Base-by-base conservation (phyloP, 148 eudicot genomes). In the Cornus suecica region DNA sequence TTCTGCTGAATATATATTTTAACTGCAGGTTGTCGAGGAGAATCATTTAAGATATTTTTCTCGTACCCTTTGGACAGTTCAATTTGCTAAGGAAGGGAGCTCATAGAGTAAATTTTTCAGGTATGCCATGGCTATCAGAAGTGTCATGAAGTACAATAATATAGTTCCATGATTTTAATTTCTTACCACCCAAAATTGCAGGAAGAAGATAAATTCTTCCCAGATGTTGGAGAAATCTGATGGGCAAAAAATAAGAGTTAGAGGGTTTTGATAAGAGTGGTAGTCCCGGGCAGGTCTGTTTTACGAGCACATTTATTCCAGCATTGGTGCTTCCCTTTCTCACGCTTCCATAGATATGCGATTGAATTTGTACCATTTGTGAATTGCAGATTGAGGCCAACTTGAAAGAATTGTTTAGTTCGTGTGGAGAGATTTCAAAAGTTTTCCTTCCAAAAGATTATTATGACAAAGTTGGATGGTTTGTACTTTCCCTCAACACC, bases 341-440 rank as follows among this genome's bases (percentile, higher is more conserved):
- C 37, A 32, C 37, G 7, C 37, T 37, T 37, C 42, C 9, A 6
- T 37, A 5, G 6, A 37, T 1, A 5, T 37, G 42, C 9, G 28
- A 18, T 24, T 65, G 30, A n/a, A 26, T 58, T 20, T 66, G 65
- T 0, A 3, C 30, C 52, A 26, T 13, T 0, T 10, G 25, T 28
- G 30, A 32, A 34, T 65, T 82, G 68, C 93, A 94, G 97, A 79
- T 88, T 67, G 84, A 88, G 76, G 80, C 77, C 77, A 71, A 87
- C 8, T 78, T 92, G 70, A 72, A 84, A 82, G 82, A 83, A 79
- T 90, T 85, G 73, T 95, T 95, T 71, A 89, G 78, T 31, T 56
- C 83, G 4, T 96, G 99, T 76, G 99, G 99, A 65, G 87, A 93
- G 79, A 88, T 93, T 42, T 77, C 87, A 30, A 88, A 93, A 76